Evolutionary conservation across 2,329 filamentous ascomycete species (phyloP), one percentile per base, ranked within the genome.

Genomic region (Trichophyton benhamiae): DNA sequence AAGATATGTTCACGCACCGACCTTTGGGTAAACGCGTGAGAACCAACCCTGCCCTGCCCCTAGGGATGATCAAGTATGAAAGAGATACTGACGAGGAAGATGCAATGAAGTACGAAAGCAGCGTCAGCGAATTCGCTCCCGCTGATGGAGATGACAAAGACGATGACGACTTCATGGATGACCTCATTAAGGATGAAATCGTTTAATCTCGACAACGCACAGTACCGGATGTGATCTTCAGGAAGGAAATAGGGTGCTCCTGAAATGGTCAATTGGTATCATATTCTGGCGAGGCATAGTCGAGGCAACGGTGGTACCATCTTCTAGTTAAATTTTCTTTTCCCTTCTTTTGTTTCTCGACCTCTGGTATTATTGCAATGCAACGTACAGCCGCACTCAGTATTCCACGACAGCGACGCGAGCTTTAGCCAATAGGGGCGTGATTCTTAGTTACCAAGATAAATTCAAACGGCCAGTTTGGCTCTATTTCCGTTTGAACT

Each of bases 1-100:
- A 52, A 44, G 38, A 57, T 25, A 9, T 38, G 15, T 33, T 55
- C 27, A 17, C 58, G 22, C 13, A 57, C 1, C 25, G n/a, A 6
- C 62, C 63, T 36, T 64, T 65, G 2, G 46, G 59, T 11, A 69
- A 69, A 61, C 64, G 68, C 9, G 61, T 63, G 30, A 66, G 68
- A 15, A 67, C 57, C 62, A 60, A 63, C 20, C 65, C 63, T 41
- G n/a, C 36, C 20, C 62, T 65, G 9, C 59, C 64, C 27, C 20
- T 57, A 9, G 68, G 65, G 3, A 67, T 67, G 62, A 60, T 68
- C 17, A 60, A 27, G 7, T 69, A 67, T 63, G 61, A 38, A 9
- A 63, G 22, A 20, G 17, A 66, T 52, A 60, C 58, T n/a, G 64
- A 64, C 44, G 62, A 63, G 58, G 63, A 62, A 36, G 53, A 58